phyloP scores from a whole-genome alignment of 2,329 filamentous ascomycete species.

The Fusarium sp. region DNA sequence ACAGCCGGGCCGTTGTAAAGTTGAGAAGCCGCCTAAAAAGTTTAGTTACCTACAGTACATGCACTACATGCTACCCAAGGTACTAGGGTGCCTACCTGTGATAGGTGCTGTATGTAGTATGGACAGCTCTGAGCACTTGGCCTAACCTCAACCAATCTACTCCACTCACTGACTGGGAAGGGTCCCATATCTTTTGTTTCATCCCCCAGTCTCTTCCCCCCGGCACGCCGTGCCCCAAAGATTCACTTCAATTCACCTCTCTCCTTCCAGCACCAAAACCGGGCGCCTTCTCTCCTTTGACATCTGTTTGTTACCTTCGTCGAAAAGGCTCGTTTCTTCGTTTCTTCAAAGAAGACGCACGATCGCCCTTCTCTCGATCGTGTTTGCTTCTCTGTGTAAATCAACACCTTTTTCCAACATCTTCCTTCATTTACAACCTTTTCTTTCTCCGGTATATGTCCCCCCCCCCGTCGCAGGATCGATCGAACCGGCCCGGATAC shows the following conservation, averaged over 20 bases:
- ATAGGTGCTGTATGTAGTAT: too few relatives aligned
- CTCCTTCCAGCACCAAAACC: slow-evolving; percentile 21
- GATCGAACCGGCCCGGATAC: slow-evolving; percentile 38
- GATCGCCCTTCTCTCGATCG: slow-evolving; percentile 36
- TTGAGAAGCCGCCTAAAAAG: slow-evolving; percentile 4
- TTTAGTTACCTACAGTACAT: slow-evolving; percentile 7
- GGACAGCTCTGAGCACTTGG: too few relatives aligned
- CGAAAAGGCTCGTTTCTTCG: slow-evolving; percentile 39
- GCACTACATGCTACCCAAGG: neutral
- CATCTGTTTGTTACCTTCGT: slow-evolving; percentile 22
- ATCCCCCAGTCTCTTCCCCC: slow-evolving; percentile 34
- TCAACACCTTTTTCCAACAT: slow-evolving; percentile 23
- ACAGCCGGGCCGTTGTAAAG: slow-evolving; percentile 32
- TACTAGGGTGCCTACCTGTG: too few relatives aligned
- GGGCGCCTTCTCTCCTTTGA: slow-evolving; percentile 37
- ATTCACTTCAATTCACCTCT: slow-evolving; percentile 16
- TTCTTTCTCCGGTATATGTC: slow-evolving; percentile 30
- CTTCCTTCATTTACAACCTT: slow-evolving; percentile 22
- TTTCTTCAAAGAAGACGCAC: slow-evolving; percentile 37
- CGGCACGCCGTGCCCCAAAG: slow-evolving; percentile 18
- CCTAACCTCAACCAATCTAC: neutral
- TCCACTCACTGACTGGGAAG: neutral
- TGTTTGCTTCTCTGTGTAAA: slow-evolving; percentile 31
- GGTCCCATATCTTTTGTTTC: slow-evolving; percentile 44
- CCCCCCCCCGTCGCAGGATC: slow-evolving; percentile 43